Evolutionary conservation across 2,329 filamentous ascomycete species (phyloP).

Genomic region (Neoascochyta sp.): DNA sequence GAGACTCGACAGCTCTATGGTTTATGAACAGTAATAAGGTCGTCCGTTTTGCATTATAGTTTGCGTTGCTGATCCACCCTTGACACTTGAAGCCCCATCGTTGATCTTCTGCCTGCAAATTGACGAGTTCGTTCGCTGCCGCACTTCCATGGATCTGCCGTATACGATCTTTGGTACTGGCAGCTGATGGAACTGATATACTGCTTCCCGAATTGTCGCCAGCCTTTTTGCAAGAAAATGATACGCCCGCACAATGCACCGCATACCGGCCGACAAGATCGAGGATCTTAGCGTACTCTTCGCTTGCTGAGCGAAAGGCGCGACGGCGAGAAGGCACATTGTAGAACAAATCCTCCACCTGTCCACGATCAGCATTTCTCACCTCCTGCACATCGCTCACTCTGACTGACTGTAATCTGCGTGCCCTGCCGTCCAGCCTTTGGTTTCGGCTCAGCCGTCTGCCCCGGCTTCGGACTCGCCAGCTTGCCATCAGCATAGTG

Average conservation of each 20-base stretch:
- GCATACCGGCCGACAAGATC: conserved; percentile 93
- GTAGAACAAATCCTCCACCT: conserved; percentile 94
- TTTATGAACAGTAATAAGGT: conserved; percentile 92
- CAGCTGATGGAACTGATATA: conserved; percentile 71
- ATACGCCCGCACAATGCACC: conserved; percentile 84
- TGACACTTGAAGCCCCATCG: conserved; percentile 80
- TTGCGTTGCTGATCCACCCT: conserved; percentile 85
- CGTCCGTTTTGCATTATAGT: conserved; percentile 89
- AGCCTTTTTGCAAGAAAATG: conserved; percentile 95
- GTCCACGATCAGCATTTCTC: conserved; percentile 6
- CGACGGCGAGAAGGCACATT: conserved; percentile 84
- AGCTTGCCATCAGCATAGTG: conserved; percentile 82
- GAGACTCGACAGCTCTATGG: conserved; percentile 87
- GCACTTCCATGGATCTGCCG: conserved; percentile 81
- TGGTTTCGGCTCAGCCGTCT: conserved; percentile 78
- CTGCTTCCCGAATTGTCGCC: conserved; percentile 75
- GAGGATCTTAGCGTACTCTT: conserved; percentile 97
- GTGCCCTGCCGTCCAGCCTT: conserved; percentile 85
- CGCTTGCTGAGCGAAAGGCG: conserved; percentile 85
- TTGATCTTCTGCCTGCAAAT: conserved; percentile 67
- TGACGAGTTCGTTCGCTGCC: conserved; percentile 83
- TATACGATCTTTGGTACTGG: conserved; percentile 75
- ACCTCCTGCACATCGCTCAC: background rate
- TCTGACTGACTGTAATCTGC: conserved; percentile 69
- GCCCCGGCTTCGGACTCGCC: conserved; percentile 79